Evolutionary conservation across 495 filamentous ascomycete species (phyloP), one percentile per base, ranked within the genome.

Genomic region (Terfezia boudieri): DNA sequence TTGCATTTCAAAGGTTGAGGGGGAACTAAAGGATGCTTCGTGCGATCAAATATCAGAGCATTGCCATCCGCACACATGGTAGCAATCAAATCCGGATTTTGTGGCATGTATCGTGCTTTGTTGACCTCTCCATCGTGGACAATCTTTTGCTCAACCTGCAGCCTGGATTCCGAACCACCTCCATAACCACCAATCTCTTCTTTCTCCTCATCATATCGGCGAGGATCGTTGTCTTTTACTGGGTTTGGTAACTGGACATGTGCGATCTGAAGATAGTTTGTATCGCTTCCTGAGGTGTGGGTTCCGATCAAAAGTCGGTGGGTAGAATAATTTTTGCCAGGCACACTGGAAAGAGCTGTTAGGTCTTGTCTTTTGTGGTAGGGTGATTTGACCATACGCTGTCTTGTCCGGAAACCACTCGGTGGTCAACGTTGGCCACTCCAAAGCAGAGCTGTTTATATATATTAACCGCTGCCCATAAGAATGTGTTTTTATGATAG

Each of bases 381-480:
- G 26, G 26, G 22, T 43, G 49, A 8, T 14, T 23, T 32, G 20
- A 46, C 60, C 73, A 59, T 72, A 86, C 81, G 80, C 76, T 73
- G 92, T 85, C 62, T 87, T 84, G 65, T 99, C 92, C 32, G 92
- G 92, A 55, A 99, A 79, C 92, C 92, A 99, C 73, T 99, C 89
- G 9, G 85, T 87, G 12, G 90, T 95, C 52, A 99, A 74, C 9
- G 92, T 96, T 17, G 92, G 92, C 92, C 92, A 99, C 69, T 95
- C 89, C 49, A 99, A 72, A 37, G 92, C 92, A 50, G 82, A 89
- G 62, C 90, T 84, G 50, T 55, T 37, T 20, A 16, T 12, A 32
- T 62, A 32, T n/a, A 38, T 8, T 1, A 16, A n/a, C 20, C 8
- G 49, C 36, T 23, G 22, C 52, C 14, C 10, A 50, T 22, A 22